Percentiles rank a stretch among this genome's conserved stretches.
Evolutionary conservation across 768 basidiomycete genomes (phyloP).

Genomic region (Hygrocybe punicea): DNA sequence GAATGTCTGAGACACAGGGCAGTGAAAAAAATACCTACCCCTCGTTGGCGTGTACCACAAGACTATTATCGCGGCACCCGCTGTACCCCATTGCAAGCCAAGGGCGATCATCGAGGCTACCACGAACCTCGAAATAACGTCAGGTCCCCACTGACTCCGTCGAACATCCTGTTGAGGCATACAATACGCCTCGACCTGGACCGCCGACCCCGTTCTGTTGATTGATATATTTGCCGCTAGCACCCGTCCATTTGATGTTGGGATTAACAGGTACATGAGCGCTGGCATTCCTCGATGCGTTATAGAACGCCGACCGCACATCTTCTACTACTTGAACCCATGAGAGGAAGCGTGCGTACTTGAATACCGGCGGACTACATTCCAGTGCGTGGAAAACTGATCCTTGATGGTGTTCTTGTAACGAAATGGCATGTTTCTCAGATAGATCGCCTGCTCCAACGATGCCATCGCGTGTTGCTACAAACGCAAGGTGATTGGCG

Average conservation of each 20-base stretch:
- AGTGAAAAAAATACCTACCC: too few relatives aligned
- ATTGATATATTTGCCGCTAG: not conserved
- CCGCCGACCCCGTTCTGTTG: not conserved
- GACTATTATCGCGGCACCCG: slow-evolving; percentile 25
- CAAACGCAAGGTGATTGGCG: slow-evolving; percentile 32
- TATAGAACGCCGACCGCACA: slow-evolving; percentile 21
- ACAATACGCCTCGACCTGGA: not conserved
- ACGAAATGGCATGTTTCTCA: slow-evolving; percentile 5
- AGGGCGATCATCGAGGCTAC: slow-evolving; percentile 22
- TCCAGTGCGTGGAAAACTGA: slow-evolving; percentile 3
- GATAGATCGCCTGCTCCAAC: not conserved
- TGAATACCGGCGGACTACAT: slow-evolving; percentile 27
- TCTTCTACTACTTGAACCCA: slow-evolving; percentile 28
- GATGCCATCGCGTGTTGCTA: not conserved
- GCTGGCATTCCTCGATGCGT: slow-evolving; percentile 19
- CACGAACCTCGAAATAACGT: slow-evolving; percentile 20
- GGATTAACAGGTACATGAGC: too few relatives aligned
- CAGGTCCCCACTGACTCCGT: not conserved
- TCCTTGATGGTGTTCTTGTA: too few relatives aligned
- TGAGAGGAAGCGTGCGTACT: slow-evolving; percentile 29
- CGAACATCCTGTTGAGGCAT: not conserved
- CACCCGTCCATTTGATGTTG: not conserved
- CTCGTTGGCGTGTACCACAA: slow-evolving; percentile 26
- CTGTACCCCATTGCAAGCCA: slow-evolving; percentile 30
- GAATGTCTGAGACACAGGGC: too few relatives aligned